Evolutionary conservation across 768 basidiomycete genomes (phyloP).

Genomic region (Russula compacta): DNA sequence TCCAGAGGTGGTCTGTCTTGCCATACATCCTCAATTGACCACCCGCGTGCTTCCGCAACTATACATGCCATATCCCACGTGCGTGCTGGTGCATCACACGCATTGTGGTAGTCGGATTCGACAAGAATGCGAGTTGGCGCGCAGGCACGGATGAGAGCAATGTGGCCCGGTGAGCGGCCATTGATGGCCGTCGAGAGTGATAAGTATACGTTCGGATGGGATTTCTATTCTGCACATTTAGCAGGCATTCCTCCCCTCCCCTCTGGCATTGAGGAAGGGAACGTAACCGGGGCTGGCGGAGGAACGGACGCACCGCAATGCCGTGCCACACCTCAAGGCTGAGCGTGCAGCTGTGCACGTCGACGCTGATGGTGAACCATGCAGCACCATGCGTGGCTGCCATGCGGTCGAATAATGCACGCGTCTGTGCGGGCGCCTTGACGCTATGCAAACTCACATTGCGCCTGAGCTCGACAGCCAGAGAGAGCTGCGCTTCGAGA

Average conservation of each 20-base stretch:
- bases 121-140: constrained; percentile 62
- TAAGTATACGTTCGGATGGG: constrained; percentile 69
- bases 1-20: constrained; percentile 30
- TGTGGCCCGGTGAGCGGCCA: constrained; percentile 53
- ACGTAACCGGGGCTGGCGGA: background rate
- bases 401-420: constrained; percentile 56
- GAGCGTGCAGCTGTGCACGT: constrained; percentile 85
- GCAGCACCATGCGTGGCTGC: constrained; percentile 43
- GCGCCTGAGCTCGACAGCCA: constrained; percentile 72
- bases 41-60: constrained; percentile 68
- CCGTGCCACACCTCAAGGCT: constrained; percentile 65
- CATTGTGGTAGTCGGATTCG: constrained; percentile 78
- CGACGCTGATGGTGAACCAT: constrained; percentile 67
- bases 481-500: constrained; percentile 73
- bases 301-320: constrained; percentile 53
- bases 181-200: constrained; percentile 87
- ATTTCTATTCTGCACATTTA: constrained; percentile 37
- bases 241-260: constrained; percentile 3
- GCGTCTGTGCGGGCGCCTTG: constrained; percentile 58
- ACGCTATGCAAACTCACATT: constrained; percentile 88
- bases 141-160: constrained; percentile 54
- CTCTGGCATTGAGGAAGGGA: background rate
- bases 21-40: constrained; percentile 48
- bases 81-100: constrained; percentile 44
- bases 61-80: constrained; percentile 73